Conservation (phyloP, 139 green algal species). For the Coelastrella sp. region DNA sequence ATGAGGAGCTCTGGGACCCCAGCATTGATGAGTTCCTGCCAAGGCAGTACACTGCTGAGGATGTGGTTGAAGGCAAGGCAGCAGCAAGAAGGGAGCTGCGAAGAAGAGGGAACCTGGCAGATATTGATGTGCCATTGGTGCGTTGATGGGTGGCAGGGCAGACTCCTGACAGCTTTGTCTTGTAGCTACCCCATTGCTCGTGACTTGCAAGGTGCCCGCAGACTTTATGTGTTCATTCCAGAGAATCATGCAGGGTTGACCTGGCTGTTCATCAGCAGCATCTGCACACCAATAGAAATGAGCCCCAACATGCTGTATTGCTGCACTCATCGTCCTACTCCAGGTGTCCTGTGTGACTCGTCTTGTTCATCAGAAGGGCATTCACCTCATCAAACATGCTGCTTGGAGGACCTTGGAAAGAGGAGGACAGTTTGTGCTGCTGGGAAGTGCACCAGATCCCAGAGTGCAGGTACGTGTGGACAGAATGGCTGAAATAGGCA, state of each 20-base stretch:
- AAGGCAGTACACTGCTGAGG: constrained; percentile 49
- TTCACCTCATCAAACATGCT: constrained; percentile 99
- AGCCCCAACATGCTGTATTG: too few species aligned
- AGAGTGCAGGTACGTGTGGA: constrained; percentile 72
- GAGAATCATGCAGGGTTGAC: too few species aligned
- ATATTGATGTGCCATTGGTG: constrained; percentile 82
- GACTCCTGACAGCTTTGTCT: too few species aligned
- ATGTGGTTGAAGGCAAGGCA: constrained; percentile 57
- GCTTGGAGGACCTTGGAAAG: constrained; percentile 88
- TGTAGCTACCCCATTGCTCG: too few species aligned
- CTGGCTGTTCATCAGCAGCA: too few species aligned
- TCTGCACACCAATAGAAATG: too few species aligned
- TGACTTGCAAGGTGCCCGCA: too few species aligned
- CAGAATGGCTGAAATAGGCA: too few species aligned
- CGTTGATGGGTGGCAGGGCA: background rate
- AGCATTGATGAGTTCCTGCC: constrained; percentile 81
- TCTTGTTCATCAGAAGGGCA: constrained; percentile 95
- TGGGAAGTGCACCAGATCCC: constrained; percentile 92
- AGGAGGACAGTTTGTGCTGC: constrained; percentile 96
- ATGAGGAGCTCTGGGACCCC: constrained; percentile 98
- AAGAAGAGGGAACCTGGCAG: constrained; percentile 67
- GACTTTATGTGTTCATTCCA: too few species aligned
- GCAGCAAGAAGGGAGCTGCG: constrained; percentile 76
- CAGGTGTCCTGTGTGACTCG: constrained; percentile 81
- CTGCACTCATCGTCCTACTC: too few species aligned